Evolutionary conservation across 192 early-diverging fungal species (phyloP), one percentile per base, ranked within the genome.

Genomic region (Dispira simplex): DNA sequence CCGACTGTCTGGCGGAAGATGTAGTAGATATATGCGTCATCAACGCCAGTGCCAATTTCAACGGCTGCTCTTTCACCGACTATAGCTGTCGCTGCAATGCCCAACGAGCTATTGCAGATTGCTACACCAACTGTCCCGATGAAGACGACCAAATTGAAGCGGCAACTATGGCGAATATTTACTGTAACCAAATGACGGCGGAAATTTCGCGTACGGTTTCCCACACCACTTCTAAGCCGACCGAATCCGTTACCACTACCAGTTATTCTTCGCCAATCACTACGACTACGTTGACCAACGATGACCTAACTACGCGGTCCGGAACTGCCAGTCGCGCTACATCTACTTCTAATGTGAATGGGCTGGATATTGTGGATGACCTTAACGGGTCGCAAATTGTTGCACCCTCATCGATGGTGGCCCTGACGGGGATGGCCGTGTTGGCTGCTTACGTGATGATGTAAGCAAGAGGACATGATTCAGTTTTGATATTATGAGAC

Each of bases 81-180:
- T 77, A 73, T 68, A 69, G 48, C 1, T 77, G 76, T 71, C 74
- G 74, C 25, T 77, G 76, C 66, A 64, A 68, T 46, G 76, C 73
- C 12, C 76, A 77, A 45, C 58, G 67, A 65, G 56, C 70, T 9
- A 54, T 77, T 0, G 70, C 66, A 10, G 67, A 63, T 2, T 77
- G 76, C 46, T 77, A 67, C 63, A 65, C 63, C 69, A 74, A 74
- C 66, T 77, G 76, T 47, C 73, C 73, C 0, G 72, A 62, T 46
- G 67, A 75, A 11, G n/a, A 25, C 14, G 59, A 62, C 59, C 23
- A 20, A 11, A 21, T 32, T 12, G 59, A 45, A 16, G 59, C 59
- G 44, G 44, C 44, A 45, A 43, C 44, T 2, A 45, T 46, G 20
- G 44, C 20, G 2, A 16, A 45, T 8, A 45, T 45, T n/a, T 45